Evolutionary conservation across 1,284 basidiomycete species (phyloP), one percentile per base, ranked within the genome.

Genomic region (Peniophora sp.): DNA sequence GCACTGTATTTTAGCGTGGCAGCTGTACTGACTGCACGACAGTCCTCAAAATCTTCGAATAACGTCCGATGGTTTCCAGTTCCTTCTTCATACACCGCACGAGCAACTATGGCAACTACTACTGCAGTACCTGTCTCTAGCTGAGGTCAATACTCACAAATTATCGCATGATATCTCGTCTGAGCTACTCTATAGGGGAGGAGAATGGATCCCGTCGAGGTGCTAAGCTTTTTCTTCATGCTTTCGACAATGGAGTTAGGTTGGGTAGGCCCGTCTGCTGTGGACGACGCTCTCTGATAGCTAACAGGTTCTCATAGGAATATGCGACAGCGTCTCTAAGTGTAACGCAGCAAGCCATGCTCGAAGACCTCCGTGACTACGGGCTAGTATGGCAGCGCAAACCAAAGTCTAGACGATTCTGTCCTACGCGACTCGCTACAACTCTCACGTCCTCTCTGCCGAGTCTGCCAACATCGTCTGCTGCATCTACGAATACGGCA

Each of bases 91-190:
- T 64, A 88, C 96, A 43, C 89, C 97, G n/a, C 92, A 97, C 63
- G 90, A 89, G 17, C 97, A 99, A 65, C 71, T 99, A n/a, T 99
- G 97, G 97, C 90, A 93, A 63, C 74, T 99, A 39, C 71, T 99
- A 50, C 76, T 98, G 41, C 91, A 94, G 60, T 99, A 98, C 66
- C 69, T 95, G 48, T 77, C 82, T 56, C 80, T 90, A 72, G 81
- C 85, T 20, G 86, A 90, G 71, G 90, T 91, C 62, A 56, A 73
- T 53, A 45, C 20, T 45, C 35, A 48, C 38, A 53, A 51, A 24
- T 39, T 45, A 44, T 23, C 17, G n/a, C n/a, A 20, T n/a, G 23
- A 5, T 22, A 8, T 25, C 17, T 34, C 36, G 8, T 41, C 47
- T 35, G 50, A 48, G 52, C 20, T 17, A 47, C 24, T 47, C n/a